phyloP scores from a whole-genome alignment of 805 yeast species.

The Allodekkera sacchari region DNA sequence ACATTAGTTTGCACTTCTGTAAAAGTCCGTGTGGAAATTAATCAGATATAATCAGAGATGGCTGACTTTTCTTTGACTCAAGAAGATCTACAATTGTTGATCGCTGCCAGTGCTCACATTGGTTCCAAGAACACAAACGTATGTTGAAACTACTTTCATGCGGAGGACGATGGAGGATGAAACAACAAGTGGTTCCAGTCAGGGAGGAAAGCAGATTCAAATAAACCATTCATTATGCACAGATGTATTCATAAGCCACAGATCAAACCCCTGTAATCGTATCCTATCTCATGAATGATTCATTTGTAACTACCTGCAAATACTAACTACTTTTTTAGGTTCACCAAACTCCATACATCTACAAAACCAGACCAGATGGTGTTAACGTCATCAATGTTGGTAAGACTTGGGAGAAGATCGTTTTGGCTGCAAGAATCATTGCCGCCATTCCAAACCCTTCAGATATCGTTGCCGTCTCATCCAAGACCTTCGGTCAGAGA shows the following conservation, averaged over 20 bases:
- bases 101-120: constrained; percentile 99
- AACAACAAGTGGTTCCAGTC: not conserved
- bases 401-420: constrained; percentile 99
- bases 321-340: constrained; percentile 39
- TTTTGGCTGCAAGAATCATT: constrained; percentile 98
- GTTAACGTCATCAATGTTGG: constrained; percentile 96
- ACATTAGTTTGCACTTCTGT: no score
- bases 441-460: constrained; percentile 99
- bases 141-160: constrained; percentile 30
- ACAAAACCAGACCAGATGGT: constrained; percentile 99
- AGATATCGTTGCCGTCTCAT: constrained; percentile 97
- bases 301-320: no score
- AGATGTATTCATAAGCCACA: no score
- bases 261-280: no score
- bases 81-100: constrained; percentile 97
- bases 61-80: constrained; percentile 51
- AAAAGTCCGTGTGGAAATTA: no score
- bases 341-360: constrained; percentile 95
- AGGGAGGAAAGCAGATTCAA: not conserved
- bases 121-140: constrained; percentile 99
- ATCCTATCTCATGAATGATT: no score
- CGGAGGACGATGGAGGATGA: not conserved
- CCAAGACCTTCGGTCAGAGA: constrained; percentile 99
- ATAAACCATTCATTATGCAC: no score
- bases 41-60: no score